A percentile compares a stretch with the other conserved stretches of the same genome.
phyloP scores from a whole-genome alignment of 345 rosid species.

The Salix udensis region DNA sequence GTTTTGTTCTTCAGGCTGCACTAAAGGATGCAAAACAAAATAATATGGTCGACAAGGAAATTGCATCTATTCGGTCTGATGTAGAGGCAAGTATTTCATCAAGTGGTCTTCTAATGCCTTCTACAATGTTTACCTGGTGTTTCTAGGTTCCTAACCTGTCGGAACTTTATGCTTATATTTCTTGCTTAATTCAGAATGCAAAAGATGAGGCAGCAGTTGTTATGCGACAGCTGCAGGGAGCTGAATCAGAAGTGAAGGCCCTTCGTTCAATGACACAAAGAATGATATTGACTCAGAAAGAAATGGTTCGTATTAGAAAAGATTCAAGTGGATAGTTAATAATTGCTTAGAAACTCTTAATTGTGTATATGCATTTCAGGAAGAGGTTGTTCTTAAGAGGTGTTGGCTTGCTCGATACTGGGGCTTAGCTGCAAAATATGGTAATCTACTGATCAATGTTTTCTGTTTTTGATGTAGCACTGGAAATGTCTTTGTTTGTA shows the following conservation, averaged over 20 bases:
- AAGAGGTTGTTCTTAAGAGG: conserved; percentile 97
- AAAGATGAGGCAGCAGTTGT: conserved; percentile 28
- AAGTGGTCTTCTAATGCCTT: neutral
- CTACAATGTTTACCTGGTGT: neutral
- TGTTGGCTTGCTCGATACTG: conserved; percentile 99
- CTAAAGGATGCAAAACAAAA: conserved; percentile 27
- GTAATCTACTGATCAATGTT: conserved; percentile 31
- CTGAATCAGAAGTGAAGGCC: conserved; percentile 34
- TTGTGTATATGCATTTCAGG: conserved; percentile 51
- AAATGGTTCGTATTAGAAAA: conserved; percentile 24
- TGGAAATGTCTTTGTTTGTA: neutral
- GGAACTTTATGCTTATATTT: neutral
- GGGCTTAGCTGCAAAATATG: conserved; percentile 90
- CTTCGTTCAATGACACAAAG: conserved; percentile 34
- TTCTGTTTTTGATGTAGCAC: conserved; percentile 5
- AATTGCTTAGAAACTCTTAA: conserved; percentile 8
- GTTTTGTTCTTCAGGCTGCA: conserved; percentile 22
- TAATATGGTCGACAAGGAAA: conserved; percentile 23
- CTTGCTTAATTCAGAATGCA: conserved; percentile 18
- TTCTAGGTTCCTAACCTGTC: neutral
- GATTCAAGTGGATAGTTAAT: neutral
- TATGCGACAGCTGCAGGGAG: conserved; percentile 24
- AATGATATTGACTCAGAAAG: conserved; percentile 33
- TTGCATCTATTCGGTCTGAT: conserved; percentile 20
- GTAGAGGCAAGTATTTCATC: conserved; percentile 15